Conservation (phyloP, 441 rosid genomes). For the Kokia cookei region DNA sequence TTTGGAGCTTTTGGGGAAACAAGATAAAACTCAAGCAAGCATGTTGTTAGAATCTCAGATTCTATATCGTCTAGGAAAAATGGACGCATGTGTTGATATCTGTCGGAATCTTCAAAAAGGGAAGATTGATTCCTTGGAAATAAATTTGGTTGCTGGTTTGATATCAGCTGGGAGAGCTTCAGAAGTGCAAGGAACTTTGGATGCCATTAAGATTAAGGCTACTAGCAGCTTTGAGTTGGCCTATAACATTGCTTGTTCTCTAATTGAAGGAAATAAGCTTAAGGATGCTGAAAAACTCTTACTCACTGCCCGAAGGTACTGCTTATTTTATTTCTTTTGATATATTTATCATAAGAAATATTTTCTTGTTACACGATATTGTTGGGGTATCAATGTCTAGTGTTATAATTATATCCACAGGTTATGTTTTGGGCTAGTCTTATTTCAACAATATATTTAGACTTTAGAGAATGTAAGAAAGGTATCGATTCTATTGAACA, state of each 20-base stretch:
- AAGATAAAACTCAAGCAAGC: slow-evolving; percentile 41
- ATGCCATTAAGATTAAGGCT: slow-evolving; percentile 55
- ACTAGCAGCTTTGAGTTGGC: slow-evolving; percentile 76
- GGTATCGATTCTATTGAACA: background rate
- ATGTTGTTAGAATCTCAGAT: slow-evolving; percentile 83
- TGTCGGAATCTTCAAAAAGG: slow-evolving; percentile 58
- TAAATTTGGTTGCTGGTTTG: slow-evolving; percentile 67
- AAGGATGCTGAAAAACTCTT: slow-evolving; percentile 79
- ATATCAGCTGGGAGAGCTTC: slow-evolving; percentile 69
- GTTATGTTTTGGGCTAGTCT: background rate
- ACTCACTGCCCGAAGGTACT: slow-evolving; percentile 73
- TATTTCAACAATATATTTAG: background rate
- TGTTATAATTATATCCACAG: background rate
- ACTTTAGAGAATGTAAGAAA: background rate
- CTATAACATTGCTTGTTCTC: slow-evolving; percentile 74
- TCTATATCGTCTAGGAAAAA: slow-evolving; percentile 66
- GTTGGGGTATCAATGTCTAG: background rate
- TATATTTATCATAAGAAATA: background rate
- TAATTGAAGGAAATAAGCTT: slow-evolving; percentile 55
- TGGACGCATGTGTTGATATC: slow-evolving; percentile 64
- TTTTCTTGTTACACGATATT: background rate
- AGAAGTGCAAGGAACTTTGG: slow-evolving; percentile 64
- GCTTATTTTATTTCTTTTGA: background rate
- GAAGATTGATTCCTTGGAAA: slow-evolving; percentile 51
- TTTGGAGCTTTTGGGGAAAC: slow-evolving; percentile 43